These are phyloP conservation scores for Wolfiporia cocos DNA, from an alignment of 1,284 basidiomycete species.

Conservation along the genomic window DNA sequence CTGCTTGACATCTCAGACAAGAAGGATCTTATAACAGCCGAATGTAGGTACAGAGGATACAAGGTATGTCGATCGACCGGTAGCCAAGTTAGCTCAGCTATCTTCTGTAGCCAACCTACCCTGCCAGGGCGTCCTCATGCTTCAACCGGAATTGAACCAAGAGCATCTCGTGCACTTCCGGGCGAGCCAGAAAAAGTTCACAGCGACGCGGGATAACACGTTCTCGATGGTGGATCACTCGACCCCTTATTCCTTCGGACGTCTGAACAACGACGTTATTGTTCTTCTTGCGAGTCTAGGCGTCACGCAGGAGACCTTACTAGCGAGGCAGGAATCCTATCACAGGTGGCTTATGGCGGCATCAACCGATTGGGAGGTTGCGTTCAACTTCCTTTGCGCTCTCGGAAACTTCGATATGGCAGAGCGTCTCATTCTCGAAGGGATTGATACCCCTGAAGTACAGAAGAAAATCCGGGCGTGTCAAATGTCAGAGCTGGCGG, in stretches of 20 bases:
- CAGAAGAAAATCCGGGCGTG: constrained; percentile 31
- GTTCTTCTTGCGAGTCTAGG: constrained; percentile 59
- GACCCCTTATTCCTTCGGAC: constrained; percentile 52
- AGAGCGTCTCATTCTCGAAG: constrained; percentile 47
- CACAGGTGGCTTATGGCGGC: constrained; percentile 50
- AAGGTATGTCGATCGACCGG: constrained; percentile 31
- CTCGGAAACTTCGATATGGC: constrained; percentile 40
- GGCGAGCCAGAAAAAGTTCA: constrained; percentile 64
- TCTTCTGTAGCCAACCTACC: no score
- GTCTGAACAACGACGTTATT: constrained; percentile 63
- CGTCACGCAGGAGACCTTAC: constrained; percentile 44
- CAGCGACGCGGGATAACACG: constrained; percentile 42
- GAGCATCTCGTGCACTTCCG: constrained; percentile 49
- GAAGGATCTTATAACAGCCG: neutral
- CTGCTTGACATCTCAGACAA: neutral
- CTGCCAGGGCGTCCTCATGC: constrained; percentile 56
- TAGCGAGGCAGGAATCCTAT: constrained; percentile 51
- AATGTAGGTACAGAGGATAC: constrained; percentile 51
- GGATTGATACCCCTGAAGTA: constrained; percentile 40
- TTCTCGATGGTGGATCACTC: constrained; percentile 63
- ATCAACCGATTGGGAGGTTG: constrained; percentile 36
- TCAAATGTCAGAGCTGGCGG: constrained; percentile 44
- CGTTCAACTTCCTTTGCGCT: constrained; percentile 49
- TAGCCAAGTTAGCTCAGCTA: no score
- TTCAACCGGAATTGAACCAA: constrained; percentile 48